A percentile compares a stretch with the other conserved stretches of the same genome.
Conservation (phyloP, 2,329 filamentous ascomycete species). For the Aspergillus neoniger region DNA sequence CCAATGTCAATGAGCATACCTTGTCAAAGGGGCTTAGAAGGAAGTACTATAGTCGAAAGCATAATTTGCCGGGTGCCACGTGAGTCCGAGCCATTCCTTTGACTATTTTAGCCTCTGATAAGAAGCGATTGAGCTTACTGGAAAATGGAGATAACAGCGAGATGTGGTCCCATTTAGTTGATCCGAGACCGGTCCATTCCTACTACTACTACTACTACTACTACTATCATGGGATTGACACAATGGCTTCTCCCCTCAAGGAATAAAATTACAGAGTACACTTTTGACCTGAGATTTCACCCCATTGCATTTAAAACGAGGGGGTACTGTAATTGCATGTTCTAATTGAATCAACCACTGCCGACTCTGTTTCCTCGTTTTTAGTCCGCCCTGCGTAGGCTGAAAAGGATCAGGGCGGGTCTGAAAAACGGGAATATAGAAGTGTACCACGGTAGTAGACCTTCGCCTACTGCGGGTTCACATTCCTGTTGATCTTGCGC, state of each 20-base stretch:
- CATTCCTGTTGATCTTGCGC: constrained; percentile 53
- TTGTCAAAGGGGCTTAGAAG: background rate
- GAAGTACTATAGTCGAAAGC: background rate
- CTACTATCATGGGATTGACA: background rate
- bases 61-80: constrained; percentile 9
- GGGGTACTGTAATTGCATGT: background rate
- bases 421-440: constrained; percentile 54
- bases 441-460: constrained; percentile 28
- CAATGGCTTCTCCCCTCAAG: background rate
- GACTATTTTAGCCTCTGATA: background rate
- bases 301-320: background rate
- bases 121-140: background rate
- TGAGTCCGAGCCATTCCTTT: constrained; percentile 15
- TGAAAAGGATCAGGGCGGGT: constrained; percentile 52
- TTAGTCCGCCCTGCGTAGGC: constrained; percentile 59
- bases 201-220: background rate
- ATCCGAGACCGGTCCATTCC: background rate
- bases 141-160: background rate
- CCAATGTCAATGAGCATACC: background rate
- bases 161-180: background rate
- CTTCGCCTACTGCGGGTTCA: constrained; percentile 24
- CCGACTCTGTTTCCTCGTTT: constrained; percentile 53
- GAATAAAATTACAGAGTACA: background rate
- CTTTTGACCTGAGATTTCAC: background rate
- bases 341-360: background rate